A percentile compares a stretch with the other conserved stretches of the same genome.
Evolutionary conservation across 495 filamentous ascomycete species (phyloP).

Genomic region (Aspergillus incahuasiensis): DNA sequence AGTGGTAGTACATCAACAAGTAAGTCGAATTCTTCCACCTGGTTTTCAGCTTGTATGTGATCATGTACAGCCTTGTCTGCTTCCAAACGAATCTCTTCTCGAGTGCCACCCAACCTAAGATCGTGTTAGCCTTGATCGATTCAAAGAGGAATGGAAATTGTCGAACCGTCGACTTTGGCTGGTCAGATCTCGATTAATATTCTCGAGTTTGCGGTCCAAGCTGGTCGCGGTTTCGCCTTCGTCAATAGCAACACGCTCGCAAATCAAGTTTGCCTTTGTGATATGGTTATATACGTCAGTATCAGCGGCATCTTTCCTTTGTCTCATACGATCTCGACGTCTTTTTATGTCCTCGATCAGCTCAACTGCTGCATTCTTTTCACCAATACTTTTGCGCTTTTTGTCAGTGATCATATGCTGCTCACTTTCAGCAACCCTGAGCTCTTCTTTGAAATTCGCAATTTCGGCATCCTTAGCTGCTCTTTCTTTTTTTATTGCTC

Average conservation of each 20-base stretch:
- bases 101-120: slow-evolving; percentile 58
- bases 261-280: slow-evolving; percentile 54
- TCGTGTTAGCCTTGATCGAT: not conserved
- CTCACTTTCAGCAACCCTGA: slow-evolving; percentile 58
- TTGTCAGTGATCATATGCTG: slow-evolving; percentile 42
- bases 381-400: slow-evolving; percentile 49
- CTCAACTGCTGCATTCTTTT: slow-evolving; percentile 63
- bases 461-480: slow-evolving; percentile 38
- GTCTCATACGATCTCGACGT: slow-evolving; percentile 41
- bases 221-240: slow-evolving; percentile 59
- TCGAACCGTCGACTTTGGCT: slow-evolving; percentile 46
- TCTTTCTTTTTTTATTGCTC: slow-evolving; percentile 37
- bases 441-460: slow-evolving; percentile 31
- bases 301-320: slow-evolving; percentile 42
- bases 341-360: slow-evolving; percentile 45
- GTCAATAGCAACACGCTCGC: slow-evolving; percentile 59
- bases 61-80: slow-evolving; percentile 39
- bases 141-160: not conserved
- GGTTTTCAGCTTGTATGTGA: slow-evolving; percentile 39
- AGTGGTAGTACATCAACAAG: slow-evolving; percentile 45
- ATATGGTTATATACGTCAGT: slow-evolving; percentile 49
- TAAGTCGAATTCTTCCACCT: slow-evolving; percentile 46
- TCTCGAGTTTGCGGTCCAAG: slow-evolving; percentile 60
- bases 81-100: slow-evolving; percentile 57
- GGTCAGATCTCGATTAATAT: slow-evolving; percentile 52